Conservation (phyloP, 371 early-diverging fungal species). For the Actinomucor elegans region DNA sequence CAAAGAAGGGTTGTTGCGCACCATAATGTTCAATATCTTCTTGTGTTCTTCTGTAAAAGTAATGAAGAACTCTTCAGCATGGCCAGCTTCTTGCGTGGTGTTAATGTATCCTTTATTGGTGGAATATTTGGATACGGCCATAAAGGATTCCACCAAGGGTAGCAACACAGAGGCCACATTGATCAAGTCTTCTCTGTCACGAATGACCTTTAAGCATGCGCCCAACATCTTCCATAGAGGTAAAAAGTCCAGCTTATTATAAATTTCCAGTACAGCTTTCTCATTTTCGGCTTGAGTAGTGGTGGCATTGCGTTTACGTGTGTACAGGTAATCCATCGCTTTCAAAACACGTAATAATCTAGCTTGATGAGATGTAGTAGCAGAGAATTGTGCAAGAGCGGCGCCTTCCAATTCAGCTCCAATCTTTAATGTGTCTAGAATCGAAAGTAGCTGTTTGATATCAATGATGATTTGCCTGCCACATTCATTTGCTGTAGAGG, state of each 20-base stretch:
- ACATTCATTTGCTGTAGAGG: slow-evolving; percentile 68
- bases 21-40: slow-evolving; percentile 95
- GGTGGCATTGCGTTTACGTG: slow-evolving; percentile 34
- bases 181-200: slow-evolving; percentile 76
- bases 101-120: slow-evolving; percentile 32
- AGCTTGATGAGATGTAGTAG: slow-evolving; percentile 86
- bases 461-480: slow-evolving; percentile 70
- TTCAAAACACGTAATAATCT: slow-evolving; percentile 92
- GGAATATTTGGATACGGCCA: slow-evolving; percentile 89
- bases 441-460: slow-evolving; percentile 60
- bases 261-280: slow-evolving; percentile 64
- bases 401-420: slow-evolving; percentile 66
- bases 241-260: slow-evolving; percentile 70
- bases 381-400: slow-evolving; percentile 73
- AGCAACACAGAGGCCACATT: slow-evolving; percentile 92
- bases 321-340: slow-evolving; percentile 86
- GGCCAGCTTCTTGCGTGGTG: slow-evolving; percentile 7
- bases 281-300: slow-evolving; percentile 36
- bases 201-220: slow-evolving; percentile 68
- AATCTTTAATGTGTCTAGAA: slow-evolving; percentile 57
- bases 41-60: slow-evolving; percentile 93
- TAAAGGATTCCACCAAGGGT: slow-evolving; percentile 94
- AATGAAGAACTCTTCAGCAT: slow-evolving; percentile 77
- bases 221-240: slow-evolving; percentile 85
- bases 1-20: slow-evolving; percentile 93